Base-by-base conservation (phyloP, 768 basidiomycete genomes). In the Tricholoma matsutake region DNA sequence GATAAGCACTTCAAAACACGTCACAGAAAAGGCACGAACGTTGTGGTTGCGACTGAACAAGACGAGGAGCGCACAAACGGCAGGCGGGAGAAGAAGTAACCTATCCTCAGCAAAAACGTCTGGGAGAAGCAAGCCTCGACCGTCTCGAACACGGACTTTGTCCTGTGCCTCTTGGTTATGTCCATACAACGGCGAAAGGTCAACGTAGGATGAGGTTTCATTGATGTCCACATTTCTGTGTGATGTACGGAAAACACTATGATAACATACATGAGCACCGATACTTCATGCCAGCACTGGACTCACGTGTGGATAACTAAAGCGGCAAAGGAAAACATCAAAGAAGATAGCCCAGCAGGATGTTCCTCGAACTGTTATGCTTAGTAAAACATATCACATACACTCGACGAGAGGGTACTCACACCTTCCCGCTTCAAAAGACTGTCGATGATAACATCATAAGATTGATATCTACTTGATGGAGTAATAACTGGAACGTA, bases 41-140 rank as follows among this genome's bases (percentile, higher is more conserved):
- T 92, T 94, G 68, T 94, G 92, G 63, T 94, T 94, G n/a, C 92
- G 82, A 68, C 81, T 91, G 80, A 94, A 94, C n/a, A 92, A 70
- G n/a, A 94, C 82, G 20, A 94, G 79, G n/a, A 94, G 70, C 4
- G 81, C 85, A 61, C 87, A 85, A 56, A 86, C 85, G 1, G 85
- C 86, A 0, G 92, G 92, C 1, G 92, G 92, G n/a, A 94, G 83
- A 7, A 91, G 78, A 20, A 92, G 76, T 4, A 94, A 75, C 39
- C 92, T 78, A 62, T 92, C 87, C 69, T 94, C 93, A 0, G 90
- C 85, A 67, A 94, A 94, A 0, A 81, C 77, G 60, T 94, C 92
- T 1, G 87, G 88, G 63, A 79, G 75, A 6, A 94, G 76, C 25
- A 80, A 71, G 0, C 92, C 92, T 16, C 82, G 81, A 6, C 92